phyloP scores from a whole-genome alignment of 1,284 basidiomycete genomes.

The Ceratorhiza oryzae-sativae region DNA sequence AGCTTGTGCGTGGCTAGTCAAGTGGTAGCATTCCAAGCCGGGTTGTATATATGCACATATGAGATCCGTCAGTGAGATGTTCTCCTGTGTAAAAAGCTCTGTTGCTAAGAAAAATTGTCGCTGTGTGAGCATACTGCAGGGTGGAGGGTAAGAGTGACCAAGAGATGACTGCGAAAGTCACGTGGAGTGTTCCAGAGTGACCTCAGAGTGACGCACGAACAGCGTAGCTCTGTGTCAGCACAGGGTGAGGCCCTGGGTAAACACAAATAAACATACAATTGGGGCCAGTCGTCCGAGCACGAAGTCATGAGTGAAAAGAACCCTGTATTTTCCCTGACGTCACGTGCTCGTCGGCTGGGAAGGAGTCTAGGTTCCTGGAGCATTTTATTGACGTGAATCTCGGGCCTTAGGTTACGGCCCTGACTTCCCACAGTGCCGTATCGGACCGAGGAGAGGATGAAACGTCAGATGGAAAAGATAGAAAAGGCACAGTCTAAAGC shows the following conservation, averaged over 20 bases:
- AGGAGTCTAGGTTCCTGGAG: too few species aligned
- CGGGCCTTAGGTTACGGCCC: too few species aligned
- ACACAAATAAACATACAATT: slow-evolving; percentile 12
- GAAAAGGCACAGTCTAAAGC: too few species aligned
- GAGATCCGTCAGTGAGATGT: neutral
- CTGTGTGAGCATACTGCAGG: neutral
- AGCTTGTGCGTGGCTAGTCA: neutral
- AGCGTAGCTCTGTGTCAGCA: neutral
- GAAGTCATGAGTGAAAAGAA: slow-evolving; percentile 5
- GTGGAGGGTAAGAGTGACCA: neutral
- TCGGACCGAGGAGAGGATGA: too few species aligned
- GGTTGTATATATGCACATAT: neutral
- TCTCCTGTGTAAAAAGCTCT: neutral
- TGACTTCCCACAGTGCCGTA: too few species aligned
- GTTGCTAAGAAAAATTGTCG: neutral
- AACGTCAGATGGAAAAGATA: too few species aligned
- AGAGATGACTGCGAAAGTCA: neutral
- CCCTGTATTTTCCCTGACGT: neutral
- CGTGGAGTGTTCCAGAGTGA: neutral
- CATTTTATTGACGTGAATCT: too few species aligned
- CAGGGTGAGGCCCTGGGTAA: slow-evolving; percentile 8
- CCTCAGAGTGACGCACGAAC: neutral
- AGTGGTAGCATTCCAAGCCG: neutral
- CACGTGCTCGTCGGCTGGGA: slow-evolving; percentile 11
- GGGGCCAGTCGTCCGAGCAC: slow-evolving; percentile 16